Evolutionary conservation across 75 land plant species (phyloP).

Genomic region (Pinus tabuliformis): DNA sequence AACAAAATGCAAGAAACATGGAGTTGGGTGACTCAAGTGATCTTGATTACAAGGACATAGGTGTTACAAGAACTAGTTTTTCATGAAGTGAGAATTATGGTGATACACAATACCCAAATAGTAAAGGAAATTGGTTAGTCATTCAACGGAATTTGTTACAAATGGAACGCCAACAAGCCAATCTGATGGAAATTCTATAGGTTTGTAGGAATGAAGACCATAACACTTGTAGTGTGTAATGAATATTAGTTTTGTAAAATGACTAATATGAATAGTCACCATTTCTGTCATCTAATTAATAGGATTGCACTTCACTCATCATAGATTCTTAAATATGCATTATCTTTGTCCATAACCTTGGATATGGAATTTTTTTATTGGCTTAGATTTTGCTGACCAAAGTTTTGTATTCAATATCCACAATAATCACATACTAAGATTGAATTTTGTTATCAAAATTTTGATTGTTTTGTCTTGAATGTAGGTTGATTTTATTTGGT

Average conservation of each 20-base stretch:
- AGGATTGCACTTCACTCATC: not conserved
- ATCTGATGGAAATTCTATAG: conserved; percentile 93
- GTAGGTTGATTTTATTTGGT: too few species aligned
- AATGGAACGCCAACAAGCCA: conserved; percentile 80
- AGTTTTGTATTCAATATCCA: too few species aligned
- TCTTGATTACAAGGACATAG: conserved; percentile 34
- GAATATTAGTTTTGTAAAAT: not conserved
- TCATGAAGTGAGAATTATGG: conserved; percentile 34
- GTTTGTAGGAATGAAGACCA: conserved; percentile 24
- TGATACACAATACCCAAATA: conserved; percentile 43
- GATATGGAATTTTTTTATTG: not conserved
- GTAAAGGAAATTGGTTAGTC: conserved; percentile 66
- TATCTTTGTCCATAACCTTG: not conserved
- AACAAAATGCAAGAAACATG: conserved; percentile 21
- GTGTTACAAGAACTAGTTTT: conserved; percentile 29
- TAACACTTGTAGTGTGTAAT: not conserved
- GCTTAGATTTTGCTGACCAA: not conserved
- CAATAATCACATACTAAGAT: too few species aligned
- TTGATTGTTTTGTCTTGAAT: too few species aligned
- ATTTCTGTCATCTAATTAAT: not conserved
- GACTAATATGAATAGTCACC: not conserved
- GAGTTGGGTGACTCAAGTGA: conserved; percentile 40
- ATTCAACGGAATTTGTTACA: conserved; percentile 81
- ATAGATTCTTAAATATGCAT: not conserved
- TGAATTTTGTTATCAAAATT: too few species aligned